Evolutionary conservation across 305 asterid genomes (phyloP).

Genomic region (Ilex paraguariensis): DNA sequence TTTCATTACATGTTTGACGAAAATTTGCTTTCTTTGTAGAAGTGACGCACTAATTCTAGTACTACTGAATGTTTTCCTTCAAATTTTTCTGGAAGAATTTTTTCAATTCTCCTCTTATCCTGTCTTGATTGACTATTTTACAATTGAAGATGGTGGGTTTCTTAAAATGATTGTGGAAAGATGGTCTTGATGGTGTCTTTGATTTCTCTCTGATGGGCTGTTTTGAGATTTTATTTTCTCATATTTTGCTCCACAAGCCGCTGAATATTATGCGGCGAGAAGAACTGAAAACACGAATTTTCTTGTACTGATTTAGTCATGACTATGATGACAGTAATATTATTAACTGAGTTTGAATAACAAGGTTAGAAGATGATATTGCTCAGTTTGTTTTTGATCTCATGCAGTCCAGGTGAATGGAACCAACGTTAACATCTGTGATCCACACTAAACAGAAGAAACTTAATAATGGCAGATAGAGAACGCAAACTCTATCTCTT

Average conservation of each 20-base stretch:
- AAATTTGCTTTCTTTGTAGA: no score
- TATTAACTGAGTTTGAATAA: not conserved
- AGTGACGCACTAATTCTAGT: no score
- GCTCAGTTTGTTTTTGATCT: not conserved
- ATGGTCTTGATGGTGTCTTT: constrained; percentile 2
- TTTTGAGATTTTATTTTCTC: not conserved
- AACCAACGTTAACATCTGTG: constrained; percentile 22
- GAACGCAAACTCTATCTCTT: constrained; percentile 10
- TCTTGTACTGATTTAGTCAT: constrained; percentile 7
- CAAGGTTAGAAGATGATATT: not conserved
- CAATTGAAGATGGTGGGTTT: constrained; percentile 4
- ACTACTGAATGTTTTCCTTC: no score
- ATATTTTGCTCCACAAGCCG: not conserved
- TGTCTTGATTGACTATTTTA: constrained; percentile 4
- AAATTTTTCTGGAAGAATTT: no score
- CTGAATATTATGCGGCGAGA: not conserved
- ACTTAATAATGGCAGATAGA: constrained; percentile 21
- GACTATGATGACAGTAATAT: not conserved
- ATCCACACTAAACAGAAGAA: constrained; percentile 22
- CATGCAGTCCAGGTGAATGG: constrained; percentile 14
- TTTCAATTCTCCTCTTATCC: not conserved
- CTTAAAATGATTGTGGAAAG: constrained; percentile 1
- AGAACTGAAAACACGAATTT: no score
- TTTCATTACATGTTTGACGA: not conserved
- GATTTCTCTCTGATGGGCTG: constrained; percentile 1